Base-by-base conservation (phyloP, 2,329 filamentous ascomycete species). In the Helicocarpus griseus region DNA sequence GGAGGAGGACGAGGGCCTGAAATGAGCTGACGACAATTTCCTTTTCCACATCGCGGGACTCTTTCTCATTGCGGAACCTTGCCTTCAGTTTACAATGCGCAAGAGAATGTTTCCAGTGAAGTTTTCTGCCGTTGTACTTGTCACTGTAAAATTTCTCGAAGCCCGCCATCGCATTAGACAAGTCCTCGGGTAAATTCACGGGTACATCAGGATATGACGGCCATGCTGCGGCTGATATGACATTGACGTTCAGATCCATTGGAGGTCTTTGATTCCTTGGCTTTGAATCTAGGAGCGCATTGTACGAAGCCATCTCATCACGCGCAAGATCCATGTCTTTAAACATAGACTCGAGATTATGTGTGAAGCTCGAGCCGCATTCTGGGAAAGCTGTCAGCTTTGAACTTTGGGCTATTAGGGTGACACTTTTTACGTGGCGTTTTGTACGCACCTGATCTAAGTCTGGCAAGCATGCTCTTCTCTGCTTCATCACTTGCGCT, bases 311-410 rank as follows among this genome's bases (percentile, higher is more conserved):
- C 85, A 97, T 95, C 65, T 97, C 91, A 61, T 97, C 93, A 54
- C 86, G 86, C 11, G 87, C 87, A 19, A 96, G 78, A 64, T 96
- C 90, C 68, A 97, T 89, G 63, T 99, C 93, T 68, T 95, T 95
- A 75, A 99, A 98, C 93, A 99, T 99, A 56, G 91, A 88, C 69
- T 99, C 94, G 0, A 99, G 77, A 62, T 98, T 98, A 65, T 95
- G 90, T 0, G 93, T 98, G 66, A 98, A 97, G 60, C 82, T 87
- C 13, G 87, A 86, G 36, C 93, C 93, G 64, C 93, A 98, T 73
- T 98, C 93, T 71, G 53, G 5, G 29, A 35, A 26, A 17, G 5
- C 4, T 35, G 48, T 40, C 49, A 49, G 31, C 56, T 31, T 57
- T 50, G 21, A 31, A 21, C 54, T 19, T 40, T 28, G 47, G 28